Conservation (phyloP, 805 yeast species). For the Dipodascopsis uninucleata region DNA sequence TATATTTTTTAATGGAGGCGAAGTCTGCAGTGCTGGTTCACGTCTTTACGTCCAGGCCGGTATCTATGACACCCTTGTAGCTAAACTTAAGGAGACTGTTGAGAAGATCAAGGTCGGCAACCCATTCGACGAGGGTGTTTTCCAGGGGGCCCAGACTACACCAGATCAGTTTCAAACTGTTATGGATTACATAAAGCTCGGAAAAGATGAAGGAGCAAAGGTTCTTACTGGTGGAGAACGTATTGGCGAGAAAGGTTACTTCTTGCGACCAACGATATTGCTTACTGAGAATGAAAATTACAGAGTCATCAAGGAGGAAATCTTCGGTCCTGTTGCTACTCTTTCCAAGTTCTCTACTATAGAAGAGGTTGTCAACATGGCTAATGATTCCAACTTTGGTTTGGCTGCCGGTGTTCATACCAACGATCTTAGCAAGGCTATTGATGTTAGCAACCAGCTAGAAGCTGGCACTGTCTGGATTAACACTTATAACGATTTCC, state of each 20-base stretch:
- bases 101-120: constrained; percentile 62
- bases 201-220: constrained; percentile 80
- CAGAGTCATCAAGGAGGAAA: constrained; percentile 81
- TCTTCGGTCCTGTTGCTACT: constrained; percentile 91
- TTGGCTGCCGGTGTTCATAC: constrained; percentile 91
- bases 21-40: constrained; percentile 93
- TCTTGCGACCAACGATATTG: constrained; percentile 70
- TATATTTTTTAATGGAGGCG: constrained; percentile 92
- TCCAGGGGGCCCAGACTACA: constrained; percentile 93
- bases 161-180: constrained; percentile 74
- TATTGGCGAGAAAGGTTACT: constrained; percentile 53
- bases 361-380: constrained; percentile 73
- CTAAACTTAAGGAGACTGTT: constrained; percentile 53
- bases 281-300: constrained; percentile 71
- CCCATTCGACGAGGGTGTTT: constrained; percentile 73
- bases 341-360: constrained; percentile 74
- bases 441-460: constrained; percentile 67
- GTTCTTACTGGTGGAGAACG: constrained; percentile 81
- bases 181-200: constrained; percentile 68
- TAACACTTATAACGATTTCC: constrained; percentile 79
- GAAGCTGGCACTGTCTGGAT: constrained; percentile 91
- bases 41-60: constrained; percentile 84
- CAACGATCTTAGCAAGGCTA: constrained; percentile 65
- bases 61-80: constrained; percentile 72
- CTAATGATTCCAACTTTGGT: constrained; percentile 82